Evolutionary conservation across 108 stramenopile genomes (phyloP).

Genomic region (Epipyxis sp.): DNA sequence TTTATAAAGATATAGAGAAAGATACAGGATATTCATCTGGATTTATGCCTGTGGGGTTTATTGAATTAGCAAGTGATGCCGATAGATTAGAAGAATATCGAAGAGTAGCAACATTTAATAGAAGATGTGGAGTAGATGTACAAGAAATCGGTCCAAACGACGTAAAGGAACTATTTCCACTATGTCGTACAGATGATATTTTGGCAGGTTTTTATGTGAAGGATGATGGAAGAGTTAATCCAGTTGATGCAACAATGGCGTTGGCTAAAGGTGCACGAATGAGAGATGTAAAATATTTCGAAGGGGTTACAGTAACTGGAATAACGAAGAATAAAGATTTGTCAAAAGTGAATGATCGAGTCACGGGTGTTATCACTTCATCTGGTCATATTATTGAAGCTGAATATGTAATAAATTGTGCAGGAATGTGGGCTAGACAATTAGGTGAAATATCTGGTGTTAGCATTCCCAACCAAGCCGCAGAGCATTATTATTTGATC

Average conservation of each 20-base stretch:
- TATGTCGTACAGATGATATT: slow-evolving; percentile 55
- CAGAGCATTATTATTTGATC: slow-evolving; percentile 76
- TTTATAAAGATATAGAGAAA: slow-evolving; percentile 56
- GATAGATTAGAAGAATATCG: slow-evolving; percentile 65
- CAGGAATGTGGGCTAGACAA: slow-evolving; percentile 75
- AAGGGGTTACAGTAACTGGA: slow-evolving; percentile 41
- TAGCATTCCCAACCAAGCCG: slow-evolving; percentile 69
- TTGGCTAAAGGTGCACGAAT: slow-evolving; percentile 54
- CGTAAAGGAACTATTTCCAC: slow-evolving; percentile 57
- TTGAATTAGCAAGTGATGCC: slow-evolving; percentile 63
- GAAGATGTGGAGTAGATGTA: slow-evolving; percentile 65
- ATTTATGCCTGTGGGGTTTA: slow-evolving; percentile 64
- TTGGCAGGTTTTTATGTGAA: slow-evolving; percentile 67
- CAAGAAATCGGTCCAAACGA: slow-evolving; percentile 58
- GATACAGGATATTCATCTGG: slow-evolving; percentile 67
- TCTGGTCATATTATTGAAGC: slow-evolving; percentile 49
- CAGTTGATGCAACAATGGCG: slow-evolving; percentile 67
- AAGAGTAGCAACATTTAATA: slow-evolving; percentile 67
- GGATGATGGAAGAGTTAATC: slow-evolving; percentile 71
- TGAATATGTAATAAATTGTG: slow-evolving; percentile 66
- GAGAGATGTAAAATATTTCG: slow-evolving; percentile 55
- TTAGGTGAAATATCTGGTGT: slow-evolving; percentile 50
- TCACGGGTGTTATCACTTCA: slow-evolving; percentile 49
- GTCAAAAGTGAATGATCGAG: background rate
- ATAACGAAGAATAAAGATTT: slow-evolving; percentile 27